Evolutionary conservation across 257 asterid genomes (phyloP).

Genomic region (Solanum sitiens): DNA sequence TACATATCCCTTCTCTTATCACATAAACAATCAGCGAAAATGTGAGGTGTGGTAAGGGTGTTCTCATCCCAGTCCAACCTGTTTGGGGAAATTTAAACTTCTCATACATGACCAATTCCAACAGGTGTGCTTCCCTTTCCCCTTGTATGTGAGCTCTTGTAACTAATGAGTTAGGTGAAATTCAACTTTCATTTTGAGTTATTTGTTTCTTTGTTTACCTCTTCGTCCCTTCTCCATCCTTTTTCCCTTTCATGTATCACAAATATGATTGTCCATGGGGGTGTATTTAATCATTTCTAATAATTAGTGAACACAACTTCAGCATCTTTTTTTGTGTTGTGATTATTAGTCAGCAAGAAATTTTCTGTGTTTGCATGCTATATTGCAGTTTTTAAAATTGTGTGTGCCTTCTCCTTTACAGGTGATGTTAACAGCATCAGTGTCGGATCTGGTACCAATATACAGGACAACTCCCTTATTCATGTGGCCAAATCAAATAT

Average conservation of each 20-base stretch:
- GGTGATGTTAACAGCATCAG: conserved; percentile 68
- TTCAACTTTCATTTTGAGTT: neutral
- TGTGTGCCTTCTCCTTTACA: conserved; percentile 9
- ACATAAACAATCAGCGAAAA: neutral
- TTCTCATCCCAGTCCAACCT: neutral
- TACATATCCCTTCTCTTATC: neutral
- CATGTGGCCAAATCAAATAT: conserved; percentile 75
- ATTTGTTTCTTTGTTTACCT: neutral
- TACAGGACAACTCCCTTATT: conserved; percentile 77
- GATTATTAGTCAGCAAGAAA: neutral
- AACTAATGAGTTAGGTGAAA: neutral
- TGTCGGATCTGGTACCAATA: conserved; percentile 70
- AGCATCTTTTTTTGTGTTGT: neutral
- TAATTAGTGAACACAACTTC: neutral
- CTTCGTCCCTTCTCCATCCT: neutral
- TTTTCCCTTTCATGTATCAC: neutral
- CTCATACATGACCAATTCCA: neutral
- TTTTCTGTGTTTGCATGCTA: neutral
- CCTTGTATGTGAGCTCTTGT: neutral
- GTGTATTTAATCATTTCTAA: neutral
- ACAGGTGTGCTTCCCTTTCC: neutral
- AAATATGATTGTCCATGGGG: neutral
- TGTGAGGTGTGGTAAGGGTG: neutral
- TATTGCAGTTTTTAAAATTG: neutral
- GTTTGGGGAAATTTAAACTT: neutral